Base-by-base conservation (phyloP, 2,329 filamentous ascomycete species). In the Cladosporium halotolerans region DNA sequence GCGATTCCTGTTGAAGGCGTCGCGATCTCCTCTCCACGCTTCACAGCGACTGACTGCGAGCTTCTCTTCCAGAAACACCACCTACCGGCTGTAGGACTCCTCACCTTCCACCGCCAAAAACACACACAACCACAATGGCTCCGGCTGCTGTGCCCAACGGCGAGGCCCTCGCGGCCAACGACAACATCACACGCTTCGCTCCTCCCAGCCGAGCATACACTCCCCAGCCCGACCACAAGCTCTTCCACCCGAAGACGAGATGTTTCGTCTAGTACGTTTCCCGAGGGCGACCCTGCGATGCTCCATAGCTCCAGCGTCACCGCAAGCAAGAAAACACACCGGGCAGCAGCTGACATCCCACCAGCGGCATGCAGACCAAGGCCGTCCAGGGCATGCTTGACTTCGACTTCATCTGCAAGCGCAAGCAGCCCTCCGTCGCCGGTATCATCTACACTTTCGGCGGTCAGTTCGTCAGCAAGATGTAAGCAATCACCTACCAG, bases 361-460 rank as follows among this genome's bases (percentile, higher is more conserved):
- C 45, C 66, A 84, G 81, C 78, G 93, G 93, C 74, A 89, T 99
- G 71, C 93, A 99, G 79, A 92, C 93, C 70, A 85, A 91, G 66
- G 76, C 76, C 53, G 76, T 79, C 48, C 76, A 79, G 72, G 77
- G 77, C 60, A 79, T 79, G 76, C 88, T 99, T 72, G 93, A 99
- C 76, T 99, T 99, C 74, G 93, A 99, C 81, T 99, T 97, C 83
- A 99, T 99, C 79, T 99, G 93, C 90, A 97, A 97, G 85, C 89
- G 93, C 69, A 82, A 85, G 72, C 95, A 88, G 57, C 93, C 93
- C 61, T 99, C 93, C 55, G 93, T 99, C 55, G 93, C 93, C 63
- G 93, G 91, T 72, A 97, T 99, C 77, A 97, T 99, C 82, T 99
- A 99, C 82, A 96, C 93, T 66, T 99, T 99, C 71, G 93, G 93